Base-by-base conservation (phyloP, 169 alveolate species). In the Ichthyophthirius multifiliis region DNA sequence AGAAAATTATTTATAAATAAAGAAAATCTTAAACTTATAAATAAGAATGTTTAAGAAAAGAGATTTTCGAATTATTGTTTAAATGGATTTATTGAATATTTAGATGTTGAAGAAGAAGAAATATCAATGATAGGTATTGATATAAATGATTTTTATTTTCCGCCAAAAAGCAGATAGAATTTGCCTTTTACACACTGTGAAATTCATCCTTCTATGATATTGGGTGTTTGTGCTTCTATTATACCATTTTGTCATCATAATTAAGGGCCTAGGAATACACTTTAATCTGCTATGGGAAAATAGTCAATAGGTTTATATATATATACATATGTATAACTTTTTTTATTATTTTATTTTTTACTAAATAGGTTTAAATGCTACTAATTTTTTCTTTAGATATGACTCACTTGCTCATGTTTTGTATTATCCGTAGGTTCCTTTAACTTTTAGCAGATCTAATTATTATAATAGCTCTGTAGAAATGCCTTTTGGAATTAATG, bases 241-340 rank as follows among this genome's bases (percentile, higher is more conserved):
- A 99, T 99, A 55, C 99, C 99, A 15, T 99, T 98, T 87, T 99
- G 99, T 10, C 99, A 99, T 89, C 99, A 99, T 91, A 99, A 99
- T 90, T 99, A 98, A 95, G 96, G 99, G 20, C 99, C 99, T 1
- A 95, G 99, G 87, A 99, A 99, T 88, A 98, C 99, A 0, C 98
- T 98, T 87, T 99, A 99, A 90, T 95, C 99, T 82, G 99, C 99
- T 39, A 99, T 99, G 99, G 99, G 99, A 4, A 99, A 99, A 89
- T 99, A 99, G 91, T 99, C 99, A n/a, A 97, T 99, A 98, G 99
- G 99, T 55, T n/a, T n/a, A n/a, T n/a, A n/a, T n/a, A n/a, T n/a
- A n/a, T n/a, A n/a, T n/a, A n/a, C n/a, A n/a, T n/a, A n/a, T 47
- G 3, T 47, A 7, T 20, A 20, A 4, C 7, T 47, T 20, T 7